Evolutionary conservation across 495 filamentous ascomycete genomes (phyloP).

Genomic region (Podospora pseudoanserina): DNA sequence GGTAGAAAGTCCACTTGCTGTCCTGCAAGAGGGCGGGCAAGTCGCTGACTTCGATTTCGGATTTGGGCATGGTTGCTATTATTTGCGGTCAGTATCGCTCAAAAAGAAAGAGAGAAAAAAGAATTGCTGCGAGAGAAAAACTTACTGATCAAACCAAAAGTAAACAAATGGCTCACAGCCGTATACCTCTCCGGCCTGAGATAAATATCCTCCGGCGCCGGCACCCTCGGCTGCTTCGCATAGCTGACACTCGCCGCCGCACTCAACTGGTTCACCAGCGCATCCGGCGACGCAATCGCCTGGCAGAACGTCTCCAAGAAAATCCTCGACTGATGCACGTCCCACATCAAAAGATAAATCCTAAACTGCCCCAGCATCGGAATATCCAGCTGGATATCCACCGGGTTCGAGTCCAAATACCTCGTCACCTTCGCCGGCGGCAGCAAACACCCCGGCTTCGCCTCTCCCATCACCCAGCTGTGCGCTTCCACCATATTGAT

Average conservation of each 20-base stretch:
- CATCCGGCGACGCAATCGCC: slow-evolving; percentile 38
- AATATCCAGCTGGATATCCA: slow-evolving; percentile 70
- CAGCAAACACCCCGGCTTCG: slow-evolving; percentile 56
- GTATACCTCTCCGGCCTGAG: slow-evolving; percentile 59
- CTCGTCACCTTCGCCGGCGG: slow-evolving; percentile 61
- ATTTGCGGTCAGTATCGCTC: slow-evolving; percentile 14
- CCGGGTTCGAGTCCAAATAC: slow-evolving; percentile 66
- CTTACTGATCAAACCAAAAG: slow-evolving; percentile 53
- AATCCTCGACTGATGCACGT: slow-evolving; percentile 46
- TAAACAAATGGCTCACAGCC: slow-evolving; percentile 55
- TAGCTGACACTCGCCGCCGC: slow-evolving; percentile 51
- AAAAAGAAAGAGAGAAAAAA: neutral
- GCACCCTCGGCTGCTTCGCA: slow-evolving; percentile 45
- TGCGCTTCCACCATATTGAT: slow-evolving; percentile 46
- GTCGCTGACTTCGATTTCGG: slow-evolving; percentile 57
- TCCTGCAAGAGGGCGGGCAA: slow-evolving; percentile 54
- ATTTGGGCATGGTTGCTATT: slow-evolving; percentile 53
- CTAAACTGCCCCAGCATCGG: slow-evolving; percentile 66
- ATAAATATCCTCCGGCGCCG: slow-evolving; percentile 54
- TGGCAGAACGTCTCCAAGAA: slow-evolving; percentile 56
- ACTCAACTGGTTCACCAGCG: slow-evolving; percentile 48
- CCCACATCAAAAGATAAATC: slow-evolving; percentile 59
- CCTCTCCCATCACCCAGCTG: slow-evolving; percentile 43
- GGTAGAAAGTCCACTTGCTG: slow-evolving; percentile 66
- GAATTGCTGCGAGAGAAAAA: neutral